phyloP scores from a whole-genome alignment of 352 stramenopile species.

The Phytopythium cucurbitacearum region DNA sequence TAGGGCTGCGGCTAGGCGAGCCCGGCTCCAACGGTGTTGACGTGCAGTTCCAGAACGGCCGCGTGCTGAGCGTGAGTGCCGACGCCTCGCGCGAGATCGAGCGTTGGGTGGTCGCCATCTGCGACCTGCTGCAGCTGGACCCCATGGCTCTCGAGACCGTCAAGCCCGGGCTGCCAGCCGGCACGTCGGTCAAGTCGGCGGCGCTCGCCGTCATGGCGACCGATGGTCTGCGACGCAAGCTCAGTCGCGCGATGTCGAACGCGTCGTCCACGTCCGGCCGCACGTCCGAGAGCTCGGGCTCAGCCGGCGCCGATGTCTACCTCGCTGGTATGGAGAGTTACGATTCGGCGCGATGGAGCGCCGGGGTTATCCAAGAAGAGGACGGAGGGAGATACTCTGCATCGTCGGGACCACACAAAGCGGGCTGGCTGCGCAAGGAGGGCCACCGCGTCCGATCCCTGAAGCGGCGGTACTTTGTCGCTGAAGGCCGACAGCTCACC shows the following conservation, averaged over 20 bases:
- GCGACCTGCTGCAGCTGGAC: slow-evolving; percentile 44
- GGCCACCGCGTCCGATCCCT: slow-evolving; percentile 62
- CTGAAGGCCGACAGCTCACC: slow-evolving; percentile 42
- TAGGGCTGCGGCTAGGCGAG: slow-evolving; percentile 54
- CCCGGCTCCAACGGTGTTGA: slow-evolving; percentile 46
- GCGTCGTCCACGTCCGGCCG: slow-evolving; percentile 3
- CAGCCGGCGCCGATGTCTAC: background rate
- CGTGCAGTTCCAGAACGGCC: slow-evolving; percentile 59
- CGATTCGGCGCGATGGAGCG: background rate
- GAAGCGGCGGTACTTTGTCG: slow-evolving; percentile 77
- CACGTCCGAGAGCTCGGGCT: slow-evolving; percentile 1
- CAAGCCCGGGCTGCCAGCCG: slow-evolving; percentile 5
- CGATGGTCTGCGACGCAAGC: slow-evolving; percentile 20
- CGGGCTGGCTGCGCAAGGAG: slow-evolving; percentile 81
- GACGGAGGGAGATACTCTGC: background rate
- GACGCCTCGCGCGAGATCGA: slow-evolving; percentile 51
- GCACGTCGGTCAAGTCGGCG: background rate
- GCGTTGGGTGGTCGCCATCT: slow-evolving; percentile 62
- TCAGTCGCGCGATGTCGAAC: slow-evolving; percentile 28
- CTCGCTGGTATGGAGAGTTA: background rate
- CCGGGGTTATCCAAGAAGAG: too few relatives aligned
- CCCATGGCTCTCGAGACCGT: slow-evolving; percentile 19
- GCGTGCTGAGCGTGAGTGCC: slow-evolving; percentile 57
- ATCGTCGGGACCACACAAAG: slow-evolving; percentile 25
- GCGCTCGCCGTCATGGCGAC: background rate